Evolutionary conservation across 78 protist genomes (phyloP).

Genomic region (Cavenderia fasciculata): DNA sequence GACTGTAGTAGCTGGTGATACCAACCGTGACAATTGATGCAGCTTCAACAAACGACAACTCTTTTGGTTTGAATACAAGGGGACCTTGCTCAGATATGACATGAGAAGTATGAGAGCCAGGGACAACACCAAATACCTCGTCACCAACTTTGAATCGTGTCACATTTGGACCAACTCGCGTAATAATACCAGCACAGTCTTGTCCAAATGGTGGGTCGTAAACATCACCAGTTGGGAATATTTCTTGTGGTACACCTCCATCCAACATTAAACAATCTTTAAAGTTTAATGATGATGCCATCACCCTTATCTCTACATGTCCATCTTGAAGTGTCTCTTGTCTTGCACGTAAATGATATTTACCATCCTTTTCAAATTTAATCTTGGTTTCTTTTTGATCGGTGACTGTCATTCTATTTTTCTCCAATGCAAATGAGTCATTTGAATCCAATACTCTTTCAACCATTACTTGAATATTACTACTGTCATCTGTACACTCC

Average conservation of each 20-base stretch:
- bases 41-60: not conserved
- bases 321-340: not conserved
- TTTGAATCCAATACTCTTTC: no score
- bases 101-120: not conserved
- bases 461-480: no score
- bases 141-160: conserved; percentile 22
- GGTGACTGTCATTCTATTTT: no score
- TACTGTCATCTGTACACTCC: not conserved
- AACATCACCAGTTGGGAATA: not conserved
- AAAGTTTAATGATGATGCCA: conserved; percentile 23
- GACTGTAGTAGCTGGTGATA: not conserved
- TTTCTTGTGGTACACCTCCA: not conserved
- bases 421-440: no score
- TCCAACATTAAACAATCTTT: not conserved
- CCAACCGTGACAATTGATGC: not conserved
- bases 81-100: not conserved
- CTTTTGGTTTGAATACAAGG: not conserved
- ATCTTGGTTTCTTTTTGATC: no score
- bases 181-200: conserved; percentile 15
- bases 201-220: conserved; percentile 6
- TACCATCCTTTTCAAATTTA: no score
- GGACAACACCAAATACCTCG: conserved; percentile 17
- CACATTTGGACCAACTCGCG: conserved; percentile 14
- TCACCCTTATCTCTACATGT: conserved; percentile 28
- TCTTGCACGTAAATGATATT: no score